phyloP scores from a whole-genome alignment of 2,329 filamentous ascomycete species.

The Drechslerella coelobrocha region DNA sequence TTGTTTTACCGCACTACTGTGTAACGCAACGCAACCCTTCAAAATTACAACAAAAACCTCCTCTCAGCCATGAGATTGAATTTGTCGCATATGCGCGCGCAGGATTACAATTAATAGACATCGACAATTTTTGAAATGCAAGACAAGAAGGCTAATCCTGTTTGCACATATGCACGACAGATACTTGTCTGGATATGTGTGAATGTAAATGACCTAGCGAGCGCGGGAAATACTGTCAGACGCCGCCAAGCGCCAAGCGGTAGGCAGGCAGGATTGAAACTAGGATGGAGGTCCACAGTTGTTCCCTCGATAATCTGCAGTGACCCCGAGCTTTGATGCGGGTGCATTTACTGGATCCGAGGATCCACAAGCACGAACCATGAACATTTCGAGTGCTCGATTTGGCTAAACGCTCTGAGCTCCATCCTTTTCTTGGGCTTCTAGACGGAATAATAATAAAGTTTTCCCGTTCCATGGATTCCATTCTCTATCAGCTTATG shows the following conservation, averaged over 20 bases:
- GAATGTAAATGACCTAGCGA: slow-evolving; percentile 19
- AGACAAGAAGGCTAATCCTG: not conserved
- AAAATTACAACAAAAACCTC: too few relatives aligned
- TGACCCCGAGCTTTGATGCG: not conserved
- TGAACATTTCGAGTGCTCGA: slow-evolving; percentile 21
- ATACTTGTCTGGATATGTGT: too few relatives aligned
- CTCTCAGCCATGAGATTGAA: too few relatives aligned
- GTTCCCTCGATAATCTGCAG: slow-evolving; percentile 15
- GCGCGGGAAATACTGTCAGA: slow-evolving; percentile 30
- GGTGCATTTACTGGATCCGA: not conserved
- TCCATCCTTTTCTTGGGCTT: too few relatives aligned
- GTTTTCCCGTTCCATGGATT: slow-evolving; percentile 43
- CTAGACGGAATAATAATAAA: slow-evolving; percentile 42
- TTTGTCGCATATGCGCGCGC: too few relatives aligned
- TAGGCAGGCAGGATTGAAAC: slow-evolving; percentile 11
- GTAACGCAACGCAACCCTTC: not conserved
- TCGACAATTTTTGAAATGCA: not conserved
- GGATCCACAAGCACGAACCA: slow-evolving; percentile 41
- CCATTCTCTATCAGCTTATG: too few relatives aligned
- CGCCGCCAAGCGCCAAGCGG: slow-evolving; percentile 35
- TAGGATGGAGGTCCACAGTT: slow-evolving; percentile 8
- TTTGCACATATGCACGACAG: not conserved
- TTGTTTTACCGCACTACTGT: not conserved
- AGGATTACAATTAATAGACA: too few relatives aligned
- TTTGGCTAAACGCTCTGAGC: too few relatives aligned